Conservation (phyloP, 495 filamentous ascomycete genomes). For the Penicillium angulare region DNA sequence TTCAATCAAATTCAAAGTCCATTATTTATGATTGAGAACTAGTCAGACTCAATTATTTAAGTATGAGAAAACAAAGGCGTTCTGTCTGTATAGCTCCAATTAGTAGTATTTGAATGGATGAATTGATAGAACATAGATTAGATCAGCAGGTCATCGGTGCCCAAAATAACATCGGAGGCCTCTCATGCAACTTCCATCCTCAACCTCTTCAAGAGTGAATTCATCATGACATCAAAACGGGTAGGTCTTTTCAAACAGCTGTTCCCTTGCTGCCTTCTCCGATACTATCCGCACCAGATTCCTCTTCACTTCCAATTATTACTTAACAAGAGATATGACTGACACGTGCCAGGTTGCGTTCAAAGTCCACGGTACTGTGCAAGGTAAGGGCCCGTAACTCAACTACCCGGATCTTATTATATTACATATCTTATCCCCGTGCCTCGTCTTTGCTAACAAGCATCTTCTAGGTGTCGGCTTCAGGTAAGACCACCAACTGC, state of each 20-base stretch:
- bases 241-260: conserved; percentile 6
- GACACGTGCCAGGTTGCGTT: conserved; percentile 42
- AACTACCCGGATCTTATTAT: neutral
- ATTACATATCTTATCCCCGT: too few relatives aligned
- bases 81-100: too few relatives aligned
- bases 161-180: neutral
- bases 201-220: neutral
- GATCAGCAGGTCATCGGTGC: conserved; percentile 1
- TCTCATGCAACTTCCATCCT: neutral
- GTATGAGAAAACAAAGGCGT: too few relatives aligned
- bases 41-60: too few relatives aligned
- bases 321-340: neutral
- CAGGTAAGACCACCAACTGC: conserved; percentile 46
- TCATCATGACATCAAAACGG: conserved; percentile 18
- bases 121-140: neutral
- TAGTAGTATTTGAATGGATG: neutral
- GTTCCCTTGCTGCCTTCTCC: neutral
- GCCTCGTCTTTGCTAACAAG: neutral
- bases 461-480: conserved; percentile 63
- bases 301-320: too few relatives aligned
- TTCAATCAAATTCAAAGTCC: too few relatives aligned
- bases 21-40: too few relatives aligned
- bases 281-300: too few relatives aligned
- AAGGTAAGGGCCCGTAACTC: conserved; percentile 47
- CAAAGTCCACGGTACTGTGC: conserved; percentile 52